phyloP scores from a whole-genome alignment of 768 basidiomycete genomes.

The Heimioporus sp. region DNA sequence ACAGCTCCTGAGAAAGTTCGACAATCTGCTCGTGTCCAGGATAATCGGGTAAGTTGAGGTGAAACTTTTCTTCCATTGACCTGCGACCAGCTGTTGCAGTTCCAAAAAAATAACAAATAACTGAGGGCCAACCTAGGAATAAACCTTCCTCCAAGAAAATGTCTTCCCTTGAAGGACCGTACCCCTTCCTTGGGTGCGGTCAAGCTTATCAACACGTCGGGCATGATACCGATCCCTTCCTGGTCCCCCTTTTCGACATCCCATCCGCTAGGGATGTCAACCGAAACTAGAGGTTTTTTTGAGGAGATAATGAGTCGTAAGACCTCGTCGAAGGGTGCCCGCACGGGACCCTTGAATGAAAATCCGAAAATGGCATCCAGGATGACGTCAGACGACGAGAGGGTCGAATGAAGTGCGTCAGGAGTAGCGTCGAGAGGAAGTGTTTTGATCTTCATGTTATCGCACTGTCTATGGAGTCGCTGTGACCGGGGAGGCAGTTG shows the following conservation, averaged over 20 bases:
- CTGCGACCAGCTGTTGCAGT: slow-evolving; percentile 38
- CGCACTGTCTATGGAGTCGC: slow-evolving; percentile 83
- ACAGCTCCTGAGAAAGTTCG: slow-evolving; percentile 46
- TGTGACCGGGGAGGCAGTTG: slow-evolving; percentile 24
- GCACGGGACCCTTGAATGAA: slow-evolving; percentile 90
- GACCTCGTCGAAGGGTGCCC: slow-evolving; percentile 81
- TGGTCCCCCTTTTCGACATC: slow-evolving; percentile 78
- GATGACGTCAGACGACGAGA: slow-evolving; percentile 71
- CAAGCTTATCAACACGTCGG: slow-evolving; percentile 82
- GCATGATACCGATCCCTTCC: slow-evolving; percentile 55
- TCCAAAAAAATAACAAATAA: not conserved
- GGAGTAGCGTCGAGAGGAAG: slow-evolving; percentile 50
- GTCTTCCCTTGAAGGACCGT: slow-evolving; percentile 68
- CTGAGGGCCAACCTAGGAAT: slow-evolving; percentile 69
- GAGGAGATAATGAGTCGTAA: slow-evolving; percentile 64
- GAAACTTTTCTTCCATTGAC: slow-evolving; percentile 65
- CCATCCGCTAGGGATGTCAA: slow-evolving; percentile 98
- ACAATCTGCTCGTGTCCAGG: slow-evolving; percentile 81
- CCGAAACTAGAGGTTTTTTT: slow-evolving; percentile 80
- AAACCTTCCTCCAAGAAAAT: slow-evolving; percentile 94
- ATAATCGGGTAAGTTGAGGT: slow-evolving; percentile 81
- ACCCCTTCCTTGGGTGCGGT: slow-evolving; percentile 95
- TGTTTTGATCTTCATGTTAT: slow-evolving; percentile 82
- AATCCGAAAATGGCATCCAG: slow-evolving; percentile 98
- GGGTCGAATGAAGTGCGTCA: slow-evolving; percentile 46